A percentile compares a stretch with the other conserved stretches of the same genome.
phyloP scores from a whole-genome alignment of 2,329 filamentous ascomycete genomes.

The Colletotrichum salicis region DNA sequence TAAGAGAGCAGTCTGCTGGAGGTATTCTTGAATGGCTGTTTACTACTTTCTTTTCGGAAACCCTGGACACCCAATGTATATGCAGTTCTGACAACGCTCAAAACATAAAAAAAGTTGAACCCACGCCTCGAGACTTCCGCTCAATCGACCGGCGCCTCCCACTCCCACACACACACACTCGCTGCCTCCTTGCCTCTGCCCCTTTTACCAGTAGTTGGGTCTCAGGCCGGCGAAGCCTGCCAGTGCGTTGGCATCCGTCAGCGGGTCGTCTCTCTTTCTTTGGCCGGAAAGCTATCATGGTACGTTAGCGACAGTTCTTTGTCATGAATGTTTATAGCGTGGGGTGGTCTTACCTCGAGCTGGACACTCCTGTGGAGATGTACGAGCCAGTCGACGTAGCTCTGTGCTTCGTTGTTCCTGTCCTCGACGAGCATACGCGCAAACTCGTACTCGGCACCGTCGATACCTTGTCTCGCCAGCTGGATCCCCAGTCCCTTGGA shows the following conservation, averaged over 20 bases:
- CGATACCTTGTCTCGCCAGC: conserved; percentile 89
- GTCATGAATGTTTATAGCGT: background rate
- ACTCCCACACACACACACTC: background rate
- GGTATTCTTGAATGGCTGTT: conserved; percentile 1
- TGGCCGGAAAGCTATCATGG: conserved; percentile 71
- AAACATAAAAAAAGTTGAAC: conserved; percentile 11
- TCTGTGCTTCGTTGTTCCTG: conserved; percentile 96
- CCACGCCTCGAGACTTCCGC: background rate
- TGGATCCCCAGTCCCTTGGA: conserved; percentile 91
- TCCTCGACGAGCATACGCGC: conserved; percentile 91
- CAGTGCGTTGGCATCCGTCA: conserved; percentile 58
- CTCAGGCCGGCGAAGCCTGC: conserved; percentile 69
- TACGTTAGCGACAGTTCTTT: conserved; percentile 22
- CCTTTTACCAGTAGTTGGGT: conserved; percentile 67
- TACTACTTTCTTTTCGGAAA: background rate
- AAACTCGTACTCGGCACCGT: conserved; percentile 97
- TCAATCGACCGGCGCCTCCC: background rate
- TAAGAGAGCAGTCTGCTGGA: conserved; percentile 1
- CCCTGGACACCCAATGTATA: conserved; percentile 29
- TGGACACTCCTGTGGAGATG: conserved; percentile 94
- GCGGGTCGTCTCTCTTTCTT: conserved; percentile 73
- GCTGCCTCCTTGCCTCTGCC: background rate
- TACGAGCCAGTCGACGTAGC: conserved; percentile 98
- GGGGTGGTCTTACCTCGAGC: conserved; percentile 71
- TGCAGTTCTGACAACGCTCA: conserved; percentile 34